Conservation (phyloP, 805 yeast genomes). For the Tetrapisispora taiwanensis region DNA sequence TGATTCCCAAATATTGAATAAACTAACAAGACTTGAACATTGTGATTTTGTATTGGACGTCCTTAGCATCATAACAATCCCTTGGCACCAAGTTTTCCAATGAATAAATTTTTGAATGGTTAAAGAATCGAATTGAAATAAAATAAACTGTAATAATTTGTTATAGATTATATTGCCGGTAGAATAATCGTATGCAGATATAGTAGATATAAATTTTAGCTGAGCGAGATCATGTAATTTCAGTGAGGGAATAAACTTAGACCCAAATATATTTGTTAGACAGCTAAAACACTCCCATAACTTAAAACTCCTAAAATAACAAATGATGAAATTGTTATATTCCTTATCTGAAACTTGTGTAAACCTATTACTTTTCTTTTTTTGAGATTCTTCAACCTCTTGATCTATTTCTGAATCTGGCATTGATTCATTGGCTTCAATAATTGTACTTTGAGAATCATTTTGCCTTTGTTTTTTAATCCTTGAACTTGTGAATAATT, state of each 20-base stretch:
- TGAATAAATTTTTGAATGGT: conserved; percentile 9
- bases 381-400: not conserved
- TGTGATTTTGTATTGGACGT: conserved; percentile 21
- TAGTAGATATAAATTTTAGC: conserved; percentile 12
- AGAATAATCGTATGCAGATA: conserved; percentile 21
- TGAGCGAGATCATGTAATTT: conserved; percentile 18
- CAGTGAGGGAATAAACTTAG: conserved; percentile 7
- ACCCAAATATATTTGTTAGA: conserved; percentile 11
- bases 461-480: conserved; percentile 3
- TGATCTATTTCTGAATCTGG: conserved; percentile 1
- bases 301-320: conserved; percentile 16
- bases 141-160: conserved; percentile 16
- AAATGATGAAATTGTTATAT: conserved; percentile 17
- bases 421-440: conserved; percentile 4
- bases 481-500: conserved; percentile 5
- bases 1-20: conserved; percentile 24
- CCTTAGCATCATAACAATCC: conserved; percentile 17
- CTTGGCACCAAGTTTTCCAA: conserved; percentile 23
- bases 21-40: conserved; percentile 13
- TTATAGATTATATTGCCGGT: conserved; percentile 23
- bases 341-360: not conserved
- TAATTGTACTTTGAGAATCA: not conserved
- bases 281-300: conserved; percentile 21
- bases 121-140: conserved; percentile 13
- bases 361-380: not conserved